Base-by-base conservation (phyloP, 108 stramenopile species). In the Cyclostephanos invisitatus region DNA sequence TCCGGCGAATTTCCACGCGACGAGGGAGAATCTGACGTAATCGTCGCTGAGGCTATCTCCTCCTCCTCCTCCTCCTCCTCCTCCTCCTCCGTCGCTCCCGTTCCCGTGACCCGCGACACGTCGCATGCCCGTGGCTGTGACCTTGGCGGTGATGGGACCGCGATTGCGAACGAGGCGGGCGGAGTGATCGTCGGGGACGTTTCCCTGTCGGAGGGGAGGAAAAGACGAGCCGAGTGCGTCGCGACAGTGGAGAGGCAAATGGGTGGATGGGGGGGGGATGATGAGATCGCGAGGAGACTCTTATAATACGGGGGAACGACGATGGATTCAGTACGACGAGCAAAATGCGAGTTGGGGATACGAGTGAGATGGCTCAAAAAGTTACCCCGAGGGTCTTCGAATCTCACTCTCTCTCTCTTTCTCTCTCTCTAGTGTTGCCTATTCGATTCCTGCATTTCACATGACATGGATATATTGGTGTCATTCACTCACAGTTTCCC, bases 1-100 rank as follows among this genome's bases (percentile, higher is more conserved):
- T n/a, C 79, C 79, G 10, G 79, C 72, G 42, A 80, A 80, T 49
- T 80, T 80, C 79, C 79, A 80, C 1, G 72, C 79, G 7, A 68
- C 59, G n/a, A 80, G 59, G 37, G 67, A 68, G 46, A 73, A 55
- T 6, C 68, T 49, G 9, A 56, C 66, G 18, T 21, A 40, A 36
- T 72, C 73, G 25, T 51, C 72, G 20, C 54, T 61, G 0, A n/a
- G n/a, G n/a, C n/a, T n/a, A n/a, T n/a, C n/a, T n/a, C n/a, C n/a
- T n/a, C 18, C 56, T 11, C 58, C 47, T 1, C 38, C 56, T 40
- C 51, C 46, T 15, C 48, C 59, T 29, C 38, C 53, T 18, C 29
- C 40, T 5, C 14, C 21, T 5, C 6, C 5, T 17, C 25, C 36
- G 5, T 57, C 67, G 42, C 72, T 69, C 25, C 69, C 67, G n/a